Base-by-base conservation (phyloP, 139 green algal genomes). In the Pleodorina starrii region DNA sequence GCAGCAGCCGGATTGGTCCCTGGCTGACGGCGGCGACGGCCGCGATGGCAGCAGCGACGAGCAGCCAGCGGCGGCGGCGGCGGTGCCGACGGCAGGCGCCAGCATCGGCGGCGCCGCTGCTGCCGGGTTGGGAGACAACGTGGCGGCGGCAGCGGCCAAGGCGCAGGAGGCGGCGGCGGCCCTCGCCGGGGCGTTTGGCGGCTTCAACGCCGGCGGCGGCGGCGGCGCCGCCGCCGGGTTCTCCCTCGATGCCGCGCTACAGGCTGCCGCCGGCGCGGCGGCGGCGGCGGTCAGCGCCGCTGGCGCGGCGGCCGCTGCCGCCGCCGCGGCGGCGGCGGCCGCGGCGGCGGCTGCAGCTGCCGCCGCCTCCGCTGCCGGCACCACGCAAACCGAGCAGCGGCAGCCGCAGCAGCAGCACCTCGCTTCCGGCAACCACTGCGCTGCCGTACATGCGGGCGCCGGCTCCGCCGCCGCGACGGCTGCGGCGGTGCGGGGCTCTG, bases 1-100 rank as follows among this genome's bases (percentile, higher is more conserved):
- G 57, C 95, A 96, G 69, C 40, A 95, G 84, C 90, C 84, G 3
- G 92, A 94, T 84, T 94, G 88, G 89, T 87, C 85, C 5, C 40
- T 90, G 40, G 92, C 81, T 0, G 35, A 94, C 16, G 84, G 71
- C 19, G 87, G 21, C 10, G 85, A 63, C 5, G 87, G 77, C 23
- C 74, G 7, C 32, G 16, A 2, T 12, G 43, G 35, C 48, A n/a
- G 29, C 29, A 1, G 48, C 50, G 84, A 84, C 10, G 57, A 29
- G 63, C 25, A 3, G 63, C 63, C 63, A 38, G 21, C 63, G 63
- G 63, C 21, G n/a, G 68, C 68, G 32, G 68, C 9, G n/a, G 32
- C 10, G 57, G 57, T 5, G 57, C 5, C 57, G 57, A 17, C 19
- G 32, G n/a, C n/a, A 16, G 32, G 66, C 66, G 35, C 19, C 35